Base-by-base conservation (phyloP, 108 stramenopile genomes). In the Pseudonitzschia multiseries region DNA sequence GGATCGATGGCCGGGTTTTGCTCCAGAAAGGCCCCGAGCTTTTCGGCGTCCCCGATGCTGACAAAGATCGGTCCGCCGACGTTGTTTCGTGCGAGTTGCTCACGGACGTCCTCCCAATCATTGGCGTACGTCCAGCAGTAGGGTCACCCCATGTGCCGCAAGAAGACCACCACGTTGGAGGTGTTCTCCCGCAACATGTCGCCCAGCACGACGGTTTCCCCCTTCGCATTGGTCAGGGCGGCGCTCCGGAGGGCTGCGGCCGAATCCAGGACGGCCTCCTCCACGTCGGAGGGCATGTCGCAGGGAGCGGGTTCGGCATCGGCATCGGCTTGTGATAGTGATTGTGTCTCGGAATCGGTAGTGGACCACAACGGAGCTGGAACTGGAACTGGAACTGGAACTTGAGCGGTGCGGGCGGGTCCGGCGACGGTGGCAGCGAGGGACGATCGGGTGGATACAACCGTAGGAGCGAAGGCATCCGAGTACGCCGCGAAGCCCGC, bases 61-160 rank as follows among this genome's bases (percentile, higher is more conserved):
- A 95, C 72, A 71, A 95, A 95, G 13, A 89, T 78, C 8, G 94
- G 94, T 18, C 93, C 91, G 10, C 62, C 24, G 36, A 79, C 67
- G 59, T 61, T 67, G 52, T 31, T 46, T 61, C 69, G 51, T 22
- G 80, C 77, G 24, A 87, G 24, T 60, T 79, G 41, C 71, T 76
- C 85, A 79, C 88, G 90, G 77, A 91, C 74, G 57, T 78, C 68
- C 71, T 80, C 85, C 89, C 88, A 91, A 51, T 78, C 77, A 27
- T 87, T 90, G 78, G 91, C 89, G 76, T 92, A 95, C 61, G 75
- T 88, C 94, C 94, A 95, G 85, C 94, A 95, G 74, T 92, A 95
- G 29, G 91, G 90, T 92, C 94, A 95, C 54, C 90, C 94, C 70
- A 92, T 73, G 71, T 95, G 94, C 20, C 94, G 77, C 12, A 94